A percentile compares a stretch with the other conserved stretches of the same genome.
Conservation (phyloP, 2,329 filamentous ascomycete species). For the Dactylellina drechsleri region DNA sequence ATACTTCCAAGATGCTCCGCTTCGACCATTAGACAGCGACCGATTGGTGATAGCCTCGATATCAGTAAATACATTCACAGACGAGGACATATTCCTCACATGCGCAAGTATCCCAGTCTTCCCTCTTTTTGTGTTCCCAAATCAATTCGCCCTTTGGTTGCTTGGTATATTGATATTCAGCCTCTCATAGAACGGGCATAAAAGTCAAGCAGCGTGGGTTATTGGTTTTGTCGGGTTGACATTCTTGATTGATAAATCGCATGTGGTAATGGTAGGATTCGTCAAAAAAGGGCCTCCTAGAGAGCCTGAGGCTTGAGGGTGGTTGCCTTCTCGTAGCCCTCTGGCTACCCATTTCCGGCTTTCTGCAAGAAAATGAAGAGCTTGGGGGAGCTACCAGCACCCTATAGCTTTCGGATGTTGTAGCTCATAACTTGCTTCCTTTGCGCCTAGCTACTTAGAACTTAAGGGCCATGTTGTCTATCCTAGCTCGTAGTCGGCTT, state of each 20-base stretch:
- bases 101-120: neutral
- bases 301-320: neutral
- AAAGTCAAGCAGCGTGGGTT: slow-evolving; percentile 5
- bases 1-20: neutral
- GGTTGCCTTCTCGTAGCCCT: slow-evolving; percentile 20
- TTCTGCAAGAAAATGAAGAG: slow-evolving; percentile 29
- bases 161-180: slow-evolving; percentile 14
- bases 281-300: neutral
- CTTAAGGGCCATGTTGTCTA: slow-evolving; percentile 3
- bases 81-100: slow-evolving; percentile 22
- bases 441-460: slow-evolving; percentile 6
- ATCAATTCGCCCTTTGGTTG: slow-evolving; percentile 35
- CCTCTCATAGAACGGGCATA: slow-evolving; percentile 5
- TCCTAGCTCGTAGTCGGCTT: neutral
- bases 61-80: neutral
- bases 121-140: neutral
- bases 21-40: slow-evolving; percentile 1
- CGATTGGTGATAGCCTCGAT: slow-evolving; percentile 43
- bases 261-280: slow-evolving; percentile 28
- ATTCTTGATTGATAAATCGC: slow-evolving; percentile 53
- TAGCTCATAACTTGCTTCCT: too few species aligned
- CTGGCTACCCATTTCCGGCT: slow-evolving; percentile 51
- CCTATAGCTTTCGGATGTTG: neutral
- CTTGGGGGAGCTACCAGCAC: slow-evolving; percentile 16
- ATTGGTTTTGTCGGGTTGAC: slow-evolving; percentile 40